Percentiles rank a stretch among this genome's conserved stretches.
Conservation (phyloP, 2,329 filamentous ascomycete genomes). For the Fusarium nanum region DNA sequence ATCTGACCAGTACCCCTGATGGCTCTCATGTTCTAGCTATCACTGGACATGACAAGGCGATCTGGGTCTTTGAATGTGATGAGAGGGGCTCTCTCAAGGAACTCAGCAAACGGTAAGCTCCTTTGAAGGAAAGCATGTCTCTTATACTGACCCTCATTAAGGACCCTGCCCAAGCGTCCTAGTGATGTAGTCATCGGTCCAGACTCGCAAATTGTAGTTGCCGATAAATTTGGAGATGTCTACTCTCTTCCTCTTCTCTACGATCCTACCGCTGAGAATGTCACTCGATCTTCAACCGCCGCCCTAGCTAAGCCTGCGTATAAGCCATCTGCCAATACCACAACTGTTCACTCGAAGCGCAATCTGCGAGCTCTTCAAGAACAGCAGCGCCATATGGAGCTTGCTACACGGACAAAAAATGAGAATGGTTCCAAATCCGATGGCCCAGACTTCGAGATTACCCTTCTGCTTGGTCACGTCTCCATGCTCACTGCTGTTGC, state of each 20-base stretch:
- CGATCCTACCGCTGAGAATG: constrained; percentile 32
- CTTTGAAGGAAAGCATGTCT: background rate
- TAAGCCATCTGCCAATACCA: constrained; percentile 65
- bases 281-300: constrained; percentile 28
- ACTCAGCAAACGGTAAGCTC: constrained; percentile 75
- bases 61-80: constrained; percentile 82
- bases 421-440: constrained; percentile 50
- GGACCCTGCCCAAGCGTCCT: constrained; percentile 89
- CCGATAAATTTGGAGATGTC: constrained; percentile 97
- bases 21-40: constrained; percentile 78
- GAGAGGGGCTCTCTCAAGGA: constrained; percentile 70
- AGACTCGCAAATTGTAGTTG: constrained; percentile 80
- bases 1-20: constrained; percentile 72
- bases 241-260: constrained; percentile 80
- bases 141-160: constrained; percentile 54
- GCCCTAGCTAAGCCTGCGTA: constrained; percentile 47
- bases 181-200: constrained; percentile 78
- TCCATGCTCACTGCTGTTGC: constrained; percentile 88
- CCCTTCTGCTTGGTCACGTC: constrained; percentile 89
- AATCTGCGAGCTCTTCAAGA: constrained; percentile 71
- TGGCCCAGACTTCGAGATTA: constrained; percentile 73
- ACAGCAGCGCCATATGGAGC: constrained; percentile 62
- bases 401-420: constrained; percentile 42
- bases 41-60: constrained; percentile 90
- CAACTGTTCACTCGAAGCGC: constrained; percentile 73